These are phyloP conservation scores for Pythium plurisporium DNA, from an alignment of 352 stramenopile species.

Conservation along the genomic window DNA sequence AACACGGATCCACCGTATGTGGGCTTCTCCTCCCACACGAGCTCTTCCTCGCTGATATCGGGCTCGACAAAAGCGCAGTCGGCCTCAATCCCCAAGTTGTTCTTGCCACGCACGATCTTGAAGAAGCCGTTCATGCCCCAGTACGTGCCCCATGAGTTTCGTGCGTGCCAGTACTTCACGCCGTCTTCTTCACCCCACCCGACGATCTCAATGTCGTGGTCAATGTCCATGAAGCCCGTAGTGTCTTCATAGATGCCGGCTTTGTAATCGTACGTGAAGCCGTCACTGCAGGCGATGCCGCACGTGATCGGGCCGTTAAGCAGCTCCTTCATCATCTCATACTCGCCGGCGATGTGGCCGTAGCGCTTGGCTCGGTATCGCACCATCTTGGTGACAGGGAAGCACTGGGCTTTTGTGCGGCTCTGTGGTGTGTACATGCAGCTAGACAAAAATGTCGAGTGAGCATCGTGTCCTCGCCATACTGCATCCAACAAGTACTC, in stretches of 20 bases:
- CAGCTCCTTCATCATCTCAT: slow-evolving; percentile 83
- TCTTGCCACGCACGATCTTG: slow-evolving; percentile 89
- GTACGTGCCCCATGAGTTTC: slow-evolving; percentile 93
- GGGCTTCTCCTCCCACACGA: slow-evolving; percentile 76
- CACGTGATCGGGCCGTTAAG: slow-evolving; percentile 89
- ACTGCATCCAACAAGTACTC: too few relatives aligned
- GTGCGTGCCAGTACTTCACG: slow-evolving; percentile 96
- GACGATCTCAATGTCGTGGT: slow-evolving; percentile 80
- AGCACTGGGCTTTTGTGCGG: slow-evolving; percentile 43
- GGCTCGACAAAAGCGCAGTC: slow-evolving; percentile 88
- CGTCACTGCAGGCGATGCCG: slow-evolving; percentile 88
- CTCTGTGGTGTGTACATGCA: slow-evolving; percentile 75
- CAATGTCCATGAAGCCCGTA: slow-evolving; percentile 79
- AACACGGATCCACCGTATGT: slow-evolving; percentile 76
- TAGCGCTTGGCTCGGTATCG: slow-evolving; percentile 76
- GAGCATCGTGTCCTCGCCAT: too few relatives aligned
- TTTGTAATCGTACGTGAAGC: slow-evolving; percentile 88
- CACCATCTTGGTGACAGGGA: slow-evolving; percentile 74
- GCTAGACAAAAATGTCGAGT: slow-evolving; percentile 13
- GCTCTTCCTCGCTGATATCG: slow-evolving; percentile 72
- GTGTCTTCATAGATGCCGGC: slow-evolving; percentile 91
- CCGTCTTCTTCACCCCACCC: slow-evolving; percentile 92
- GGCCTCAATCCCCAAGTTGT: slow-evolving; percentile 91
- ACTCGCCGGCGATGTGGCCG: slow-evolving; percentile 60
- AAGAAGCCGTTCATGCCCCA: slow-evolving; percentile 98